These are phyloP conservation scores for Mortierella hygrophila DNA, from an alignment of 192 early-diverging fungal genomes.

Conservation along the genomic window DNA sequence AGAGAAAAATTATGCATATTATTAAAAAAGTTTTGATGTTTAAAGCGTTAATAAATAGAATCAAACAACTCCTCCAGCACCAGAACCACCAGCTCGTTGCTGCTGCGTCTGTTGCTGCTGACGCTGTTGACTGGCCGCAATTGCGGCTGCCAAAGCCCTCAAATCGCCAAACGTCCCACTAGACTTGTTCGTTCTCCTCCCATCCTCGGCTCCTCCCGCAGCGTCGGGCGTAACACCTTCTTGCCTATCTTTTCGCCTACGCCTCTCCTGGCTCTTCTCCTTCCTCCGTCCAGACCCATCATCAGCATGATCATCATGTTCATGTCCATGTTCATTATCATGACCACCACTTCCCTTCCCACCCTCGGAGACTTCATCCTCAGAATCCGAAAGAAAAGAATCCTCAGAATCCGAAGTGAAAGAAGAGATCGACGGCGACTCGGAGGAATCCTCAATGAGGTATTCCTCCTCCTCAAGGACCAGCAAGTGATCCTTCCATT, in stretches of 20 bases:
- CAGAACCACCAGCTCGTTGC: not conserved
- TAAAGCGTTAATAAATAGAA: not conserved
- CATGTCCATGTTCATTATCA: constrained; percentile 2
- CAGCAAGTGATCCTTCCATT: constrained; percentile 31
- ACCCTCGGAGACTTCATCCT: not conserved
- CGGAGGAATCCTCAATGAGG: constrained; percentile 30
- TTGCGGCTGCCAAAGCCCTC: constrained; percentile 1
- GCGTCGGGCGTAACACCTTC: not conserved
- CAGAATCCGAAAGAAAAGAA: not conserved
- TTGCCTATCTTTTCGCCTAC: not conserved
- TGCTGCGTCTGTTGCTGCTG: not conserved
- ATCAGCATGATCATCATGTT: not conserved
- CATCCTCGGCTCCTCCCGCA: not conserved
- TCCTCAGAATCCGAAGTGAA: not conserved
- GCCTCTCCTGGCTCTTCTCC: not conserved
- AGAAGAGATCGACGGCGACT: not conserved
- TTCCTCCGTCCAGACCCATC: not conserved
- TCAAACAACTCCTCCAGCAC: not conserved
- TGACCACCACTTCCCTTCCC: not conserved
- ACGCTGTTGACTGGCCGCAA: not conserved
- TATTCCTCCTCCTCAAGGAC: constrained; percentile 47
- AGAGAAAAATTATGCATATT: too few relatives aligned
- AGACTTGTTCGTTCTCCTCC: not conserved
- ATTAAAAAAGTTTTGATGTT: too few relatives aligned
- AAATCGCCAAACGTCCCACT: constrained; percentile 20